Percentiles rank a stretch among this genome's conserved stretches.
Evolutionary conservation across 2,329 filamentous ascomycete genomes (phyloP).

Genomic region (Aspergillus quadrilineatus): DNA sequence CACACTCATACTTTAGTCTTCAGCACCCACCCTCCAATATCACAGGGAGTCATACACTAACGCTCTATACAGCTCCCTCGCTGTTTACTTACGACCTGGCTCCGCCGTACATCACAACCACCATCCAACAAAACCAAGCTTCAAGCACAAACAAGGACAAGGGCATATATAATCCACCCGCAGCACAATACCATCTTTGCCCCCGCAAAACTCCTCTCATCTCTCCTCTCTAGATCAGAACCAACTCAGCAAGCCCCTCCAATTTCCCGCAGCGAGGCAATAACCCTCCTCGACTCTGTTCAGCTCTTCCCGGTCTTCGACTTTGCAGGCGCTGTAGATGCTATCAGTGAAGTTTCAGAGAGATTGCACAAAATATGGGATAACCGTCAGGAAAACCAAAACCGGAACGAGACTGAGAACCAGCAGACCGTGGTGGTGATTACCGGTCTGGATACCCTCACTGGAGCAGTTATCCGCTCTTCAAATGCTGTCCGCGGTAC

Average conservation of each 20-base stretch:
- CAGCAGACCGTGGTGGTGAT: conserved; percentile 23
- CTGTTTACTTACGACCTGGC: conserved; percentile 26
- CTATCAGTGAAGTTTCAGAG: conserved; percentile 32
- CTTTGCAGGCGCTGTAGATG: conserved; percentile 30
- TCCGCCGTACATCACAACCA: conserved; percentile 12
- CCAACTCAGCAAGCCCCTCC: not conserved
- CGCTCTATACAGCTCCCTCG: conserved; percentile 29
- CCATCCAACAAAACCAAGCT: not conserved
- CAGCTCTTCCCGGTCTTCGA: conserved; percentile 36
- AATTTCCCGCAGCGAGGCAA: conserved; percentile 27
- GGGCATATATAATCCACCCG: conserved; percentile 37
- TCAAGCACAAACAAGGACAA: conserved; percentile 5
- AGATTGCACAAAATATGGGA: conserved; percentile 16
- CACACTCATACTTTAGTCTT: too few species aligned
- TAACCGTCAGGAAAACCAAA: not conserved
- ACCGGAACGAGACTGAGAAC: not conserved
- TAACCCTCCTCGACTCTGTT: conserved; percentile 33
- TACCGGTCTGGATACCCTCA: conserved; percentile 38
- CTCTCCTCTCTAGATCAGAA: conserved; percentile 18
- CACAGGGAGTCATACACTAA: too few species aligned
- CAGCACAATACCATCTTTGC: conserved; percentile 30
- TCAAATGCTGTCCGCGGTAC: conserved; percentile 38
- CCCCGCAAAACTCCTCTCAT: conserved; percentile 31
- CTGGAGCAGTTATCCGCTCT: conserved; percentile 37
- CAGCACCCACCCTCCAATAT: too few species aligned